These are phyloP conservation scores for Prototheca cutis DNA, from an alignment of 163 green algal genomes.

Conservation along the genomic window DNA sequence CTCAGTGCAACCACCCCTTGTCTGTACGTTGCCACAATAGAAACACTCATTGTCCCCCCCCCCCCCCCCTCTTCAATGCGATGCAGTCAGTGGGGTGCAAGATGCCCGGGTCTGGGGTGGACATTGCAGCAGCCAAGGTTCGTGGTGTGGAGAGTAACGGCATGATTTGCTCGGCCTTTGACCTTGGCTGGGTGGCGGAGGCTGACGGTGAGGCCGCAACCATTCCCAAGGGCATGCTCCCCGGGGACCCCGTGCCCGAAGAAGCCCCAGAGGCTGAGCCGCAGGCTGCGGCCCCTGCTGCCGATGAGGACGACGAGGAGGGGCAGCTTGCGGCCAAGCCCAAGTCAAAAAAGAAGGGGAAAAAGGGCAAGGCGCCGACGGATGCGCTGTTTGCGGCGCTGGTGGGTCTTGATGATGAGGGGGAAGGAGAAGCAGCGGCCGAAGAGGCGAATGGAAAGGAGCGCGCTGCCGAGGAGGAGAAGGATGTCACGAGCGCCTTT, in stretches of 20 bases:
- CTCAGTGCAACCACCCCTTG: too few relatives aligned
- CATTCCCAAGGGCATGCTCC: not conserved
- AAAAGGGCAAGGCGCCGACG: slow-evolving; percentile 18
- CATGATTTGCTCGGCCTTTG: slow-evolving; percentile 73
- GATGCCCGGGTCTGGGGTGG: slow-evolving; percentile 44
- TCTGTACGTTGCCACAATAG: too few relatives aligned
- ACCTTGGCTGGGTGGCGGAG: slow-evolving; percentile 64
- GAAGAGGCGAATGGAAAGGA: too few relatives aligned
- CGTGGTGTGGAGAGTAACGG: slow-evolving; percentile 66
- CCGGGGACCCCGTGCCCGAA: not conserved
- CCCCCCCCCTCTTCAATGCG: too few relatives aligned
- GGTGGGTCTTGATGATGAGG: not conserved
- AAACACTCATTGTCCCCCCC: too few relatives aligned
- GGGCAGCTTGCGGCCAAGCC: too few relatives aligned
- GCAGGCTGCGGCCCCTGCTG: too few relatives aligned
- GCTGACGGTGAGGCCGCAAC: slow-evolving; percentile 1
- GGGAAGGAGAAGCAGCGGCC: not conserved
- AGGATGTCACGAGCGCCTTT: too few relatives aligned
- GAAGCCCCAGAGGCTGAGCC: slow-evolving; percentile 54
- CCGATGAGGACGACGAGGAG: too few relatives aligned
- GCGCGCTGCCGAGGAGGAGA: not conserved
- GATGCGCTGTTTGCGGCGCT: slow-evolving; percentile 3
- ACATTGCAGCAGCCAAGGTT: slow-evolving; percentile 42
- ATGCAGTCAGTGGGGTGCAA: slow-evolving; percentile 42
- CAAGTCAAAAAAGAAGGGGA: slow-evolving; percentile 48